Evolutionary conservation across 2,329 filamentous ascomycete genomes (phyloP).

Genomic region (Aspergillus neoniger): DNA sequence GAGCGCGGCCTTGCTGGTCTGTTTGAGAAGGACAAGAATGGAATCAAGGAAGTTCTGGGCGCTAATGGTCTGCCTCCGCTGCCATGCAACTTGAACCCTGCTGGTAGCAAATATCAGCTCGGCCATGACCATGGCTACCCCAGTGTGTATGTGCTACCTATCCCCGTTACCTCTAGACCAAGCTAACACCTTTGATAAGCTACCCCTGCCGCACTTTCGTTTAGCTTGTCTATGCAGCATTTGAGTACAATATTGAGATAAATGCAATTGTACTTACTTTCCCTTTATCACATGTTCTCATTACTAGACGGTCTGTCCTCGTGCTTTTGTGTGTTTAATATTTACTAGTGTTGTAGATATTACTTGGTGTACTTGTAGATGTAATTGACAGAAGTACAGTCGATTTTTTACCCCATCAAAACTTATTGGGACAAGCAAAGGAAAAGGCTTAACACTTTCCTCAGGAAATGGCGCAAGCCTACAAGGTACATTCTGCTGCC

Average conservation of each 20-base stretch:
- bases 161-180: slow-evolving; percentile 18
- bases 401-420: too few species aligned
- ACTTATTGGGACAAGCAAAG: too few species aligned
- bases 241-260: not conserved
- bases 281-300: too few species aligned
- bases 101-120: slow-evolving; percentile 64
- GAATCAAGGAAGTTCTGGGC: slow-evolving; percentile 64
- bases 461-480: too few species aligned
- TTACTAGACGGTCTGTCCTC: not conserved
- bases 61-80: slow-evolving; percentile 82
- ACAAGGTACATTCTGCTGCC: too few species aligned
- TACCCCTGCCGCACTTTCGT: slow-evolving; percentile 51
- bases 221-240: slow-evolving; percentile 25
- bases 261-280: not conserved
- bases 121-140: slow-evolving; percentile 67
- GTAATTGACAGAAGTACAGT: not conserved
- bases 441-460: too few species aligned
- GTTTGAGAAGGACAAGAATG: slow-evolving; percentile 66
- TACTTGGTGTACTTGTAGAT: not conserved
- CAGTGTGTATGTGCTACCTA: slow-evolving; percentile 59
- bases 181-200: slow-evolving; percentile 30
- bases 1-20: slow-evolving; percentile 70
- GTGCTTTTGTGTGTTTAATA: not conserved
- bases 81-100: slow-evolving; percentile 68
- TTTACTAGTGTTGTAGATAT: not conserved